Evolutionary conservation across 2,329 filamentous ascomycete species (phyloP).

Genomic region (Pseudogymnoascus sp.): DNA sequence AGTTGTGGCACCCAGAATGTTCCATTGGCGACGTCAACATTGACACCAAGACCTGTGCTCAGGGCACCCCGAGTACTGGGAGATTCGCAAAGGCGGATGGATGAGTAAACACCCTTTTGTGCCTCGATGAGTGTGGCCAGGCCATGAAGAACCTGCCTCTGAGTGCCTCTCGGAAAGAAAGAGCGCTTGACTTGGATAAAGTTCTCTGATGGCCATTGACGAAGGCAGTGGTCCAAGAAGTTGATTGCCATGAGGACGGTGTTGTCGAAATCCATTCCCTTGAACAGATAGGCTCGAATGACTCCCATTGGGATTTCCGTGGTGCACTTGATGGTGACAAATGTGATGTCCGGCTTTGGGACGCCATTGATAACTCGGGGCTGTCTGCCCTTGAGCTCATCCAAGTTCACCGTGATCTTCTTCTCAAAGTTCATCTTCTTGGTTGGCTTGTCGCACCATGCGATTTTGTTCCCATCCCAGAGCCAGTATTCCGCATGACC

Average conservation of each 20-base stretch:
- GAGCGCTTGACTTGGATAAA: conserved; percentile 70
- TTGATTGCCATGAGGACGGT: conserved; percentile 72
- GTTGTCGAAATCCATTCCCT: conserved; percentile 53
- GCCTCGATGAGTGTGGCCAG: conserved; percentile 66
- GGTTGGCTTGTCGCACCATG: conserved; percentile 53
- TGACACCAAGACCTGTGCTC: conserved; percentile 62
- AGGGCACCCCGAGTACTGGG: conserved; percentile 27
- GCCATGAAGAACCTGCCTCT: conserved; percentile 23
- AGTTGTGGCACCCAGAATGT: conserved; percentile 64
- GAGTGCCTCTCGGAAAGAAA: conserved; percentile 52
- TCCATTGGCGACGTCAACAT: conserved; percentile 85
- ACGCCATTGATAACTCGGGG: conserved; percentile 29
- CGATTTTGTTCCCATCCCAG: conserved; percentile 76
- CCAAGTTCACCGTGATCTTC: conserved; percentile 58
- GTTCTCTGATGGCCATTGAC: conserved; percentile 63
- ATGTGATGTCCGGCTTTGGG: conserved; percentile 39
- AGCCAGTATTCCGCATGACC: conserved; percentile 49
- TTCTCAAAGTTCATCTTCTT: conserved; percentile 1
- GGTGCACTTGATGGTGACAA: conserved; percentile 55
- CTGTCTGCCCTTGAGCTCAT: conserved; percentile 49
- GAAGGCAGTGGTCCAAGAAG: conserved; percentile 83
- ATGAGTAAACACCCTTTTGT: conserved; percentile 83
- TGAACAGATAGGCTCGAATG: conserved; percentile 58
- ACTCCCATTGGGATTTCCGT: conserved; percentile 60
- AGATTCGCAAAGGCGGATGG: conserved; percentile 63